Percentiles rank a stretch among this genome's conserved stretches.
Evolutionary conservation across 306 rosid species (phyloP).

Genomic region (Psophocarpus tetragonolobus): DNA sequence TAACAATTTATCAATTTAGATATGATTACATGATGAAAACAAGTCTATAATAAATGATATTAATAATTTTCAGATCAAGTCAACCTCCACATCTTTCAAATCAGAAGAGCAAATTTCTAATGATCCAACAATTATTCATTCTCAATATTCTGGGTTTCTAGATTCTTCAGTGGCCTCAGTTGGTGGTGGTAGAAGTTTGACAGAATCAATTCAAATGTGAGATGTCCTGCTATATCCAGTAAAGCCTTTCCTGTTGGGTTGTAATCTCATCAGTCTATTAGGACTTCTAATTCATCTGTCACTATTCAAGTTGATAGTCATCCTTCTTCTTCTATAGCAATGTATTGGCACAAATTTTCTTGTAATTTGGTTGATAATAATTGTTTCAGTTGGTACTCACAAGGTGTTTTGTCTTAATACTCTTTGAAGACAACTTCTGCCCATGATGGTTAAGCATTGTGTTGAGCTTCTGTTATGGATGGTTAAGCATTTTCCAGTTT

Average conservation of each 20-base stretch:
- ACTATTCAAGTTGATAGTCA: slow-evolving; percentile 38
- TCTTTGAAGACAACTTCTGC: too few species aligned
- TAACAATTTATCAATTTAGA: too few species aligned
- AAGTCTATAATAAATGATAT: too few species aligned
- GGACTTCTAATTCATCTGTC: slow-evolving; percentile 39
- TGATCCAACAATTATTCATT: slow-evolving; percentile 78
- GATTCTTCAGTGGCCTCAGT: slow-evolving; percentile 37
- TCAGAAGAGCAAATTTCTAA: slow-evolving; percentile 42
- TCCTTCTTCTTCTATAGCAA: slow-evolving; percentile 43
- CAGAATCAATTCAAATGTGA: slow-evolving; percentile 49
- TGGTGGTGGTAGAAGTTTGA: slow-evolving; percentile 40
- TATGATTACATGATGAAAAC: too few species aligned
- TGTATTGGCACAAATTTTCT: slow-evolving; percentile 49
- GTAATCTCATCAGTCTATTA: slow-evolving; percentile 49
- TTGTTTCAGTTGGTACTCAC: too few species aligned
- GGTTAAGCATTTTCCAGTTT: too few species aligned
- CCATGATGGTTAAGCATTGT: too few species aligned
- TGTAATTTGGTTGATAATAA: too few species aligned
- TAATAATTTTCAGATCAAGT: slow-evolving; percentile 73
- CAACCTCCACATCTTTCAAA: slow-evolving; percentile 43
- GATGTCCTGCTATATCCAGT: slow-evolving; percentile 47
- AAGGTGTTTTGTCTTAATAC: too few species aligned
- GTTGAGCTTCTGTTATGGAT: too few species aligned
- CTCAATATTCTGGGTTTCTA: slow-evolving; percentile 42
- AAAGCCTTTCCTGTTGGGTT: slow-evolving; percentile 41